phyloP scores from a whole-genome alignment of 441 rosid species.

The Hura crepitans region DNA sequence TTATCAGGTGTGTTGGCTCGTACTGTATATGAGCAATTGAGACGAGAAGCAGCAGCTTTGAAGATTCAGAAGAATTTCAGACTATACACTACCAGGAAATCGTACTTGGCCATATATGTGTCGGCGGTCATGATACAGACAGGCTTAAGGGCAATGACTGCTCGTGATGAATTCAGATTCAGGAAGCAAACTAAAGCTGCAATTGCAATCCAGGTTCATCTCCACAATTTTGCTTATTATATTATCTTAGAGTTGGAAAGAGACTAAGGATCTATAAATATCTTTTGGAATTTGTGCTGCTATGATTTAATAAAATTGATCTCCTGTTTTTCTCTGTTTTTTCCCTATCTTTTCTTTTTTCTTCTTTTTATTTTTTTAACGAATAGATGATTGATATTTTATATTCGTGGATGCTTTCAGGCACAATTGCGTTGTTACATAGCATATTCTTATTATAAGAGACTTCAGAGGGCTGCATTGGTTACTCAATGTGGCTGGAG shows the following conservation, averaged over 20 bases:
- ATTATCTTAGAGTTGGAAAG: constrained; percentile 20
- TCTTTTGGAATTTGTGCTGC: constrained; percentile 14
- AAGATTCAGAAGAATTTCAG: constrained; percentile 88
- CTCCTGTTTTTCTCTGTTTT: background rate
- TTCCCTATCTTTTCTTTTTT: too few species aligned
- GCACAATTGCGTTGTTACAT: constrained; percentile 65
- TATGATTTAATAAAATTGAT: constrained; percentile 7
- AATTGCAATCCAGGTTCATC: constrained; percentile 70
- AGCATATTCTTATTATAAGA: constrained; percentile 66
- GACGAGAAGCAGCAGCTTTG: constrained; percentile 82
- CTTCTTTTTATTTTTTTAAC: too few species aligned
- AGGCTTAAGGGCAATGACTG: constrained; percentile 91
- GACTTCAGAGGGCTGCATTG: constrained; percentile 81
- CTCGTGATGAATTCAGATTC: constrained; percentile 91
- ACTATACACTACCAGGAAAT: constrained; percentile 56
- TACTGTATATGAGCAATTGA: constrained; percentile 69
- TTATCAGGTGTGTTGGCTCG: constrained; percentile 81
- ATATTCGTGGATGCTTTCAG: constrained; percentile 42
- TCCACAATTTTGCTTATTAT: constrained; percentile 22
- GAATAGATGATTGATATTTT: background rate
- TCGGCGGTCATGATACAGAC: constrained; percentile 83
- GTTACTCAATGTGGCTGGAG: constrained; percentile 98
- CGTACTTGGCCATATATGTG: constrained; percentile 49
- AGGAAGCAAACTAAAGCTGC: constrained; percentile 97
- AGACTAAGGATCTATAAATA: constrained; percentile 18